phyloP scores from a whole-genome alignment of 805 yeast species.

The Kluyveromyces starmeri region DNA sequence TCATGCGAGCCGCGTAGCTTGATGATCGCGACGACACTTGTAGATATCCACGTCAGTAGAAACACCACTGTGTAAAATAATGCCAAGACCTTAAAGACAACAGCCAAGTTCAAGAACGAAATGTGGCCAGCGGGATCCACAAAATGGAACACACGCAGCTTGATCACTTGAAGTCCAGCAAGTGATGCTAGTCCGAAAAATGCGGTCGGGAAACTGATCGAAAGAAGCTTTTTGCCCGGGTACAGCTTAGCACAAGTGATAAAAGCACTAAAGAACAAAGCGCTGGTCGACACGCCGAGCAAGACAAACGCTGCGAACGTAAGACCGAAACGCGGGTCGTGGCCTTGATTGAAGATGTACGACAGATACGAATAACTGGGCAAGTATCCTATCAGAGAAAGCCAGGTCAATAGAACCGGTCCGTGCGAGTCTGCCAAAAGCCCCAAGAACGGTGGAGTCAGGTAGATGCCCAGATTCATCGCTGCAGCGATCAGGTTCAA shows the following conservation, averaged over 20 bases:
- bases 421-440: conserved; percentile 80
- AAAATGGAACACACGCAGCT: conserved; percentile 33
- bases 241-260: conserved; percentile 81
- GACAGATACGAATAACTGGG: conserved; percentile 57
- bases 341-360: conserved; percentile 27
- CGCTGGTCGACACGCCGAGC: conserved; percentile 65
- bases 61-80: conserved; percentile 49
- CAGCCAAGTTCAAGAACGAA: conserved; percentile 39
- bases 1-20: conserved; percentile 30
- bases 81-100: conserved; percentile 46
- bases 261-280: conserved; percentile 61
- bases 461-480: conserved; percentile 73
- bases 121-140: conserved; percentile 10
- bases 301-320: conserved; percentile 45
- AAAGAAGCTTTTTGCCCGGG: conserved; percentile 65
- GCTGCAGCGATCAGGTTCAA: conserved; percentile 67
- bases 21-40: conserved; percentile 51
- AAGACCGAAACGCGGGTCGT: conserved; percentile 23
- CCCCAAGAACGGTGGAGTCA: conserved; percentile 76
- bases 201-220: conserved; percentile 83
- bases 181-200: conserved; percentile 79
- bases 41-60: conserved; percentile 50
- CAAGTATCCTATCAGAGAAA: conserved; percentile 51
- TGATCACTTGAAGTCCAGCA: conserved; percentile 56
- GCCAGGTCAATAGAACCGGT: conserved; percentile 57